phyloP scores from a whole-genome alignment of 441 rosid species.

The Euphorbia celastroides region DNA sequence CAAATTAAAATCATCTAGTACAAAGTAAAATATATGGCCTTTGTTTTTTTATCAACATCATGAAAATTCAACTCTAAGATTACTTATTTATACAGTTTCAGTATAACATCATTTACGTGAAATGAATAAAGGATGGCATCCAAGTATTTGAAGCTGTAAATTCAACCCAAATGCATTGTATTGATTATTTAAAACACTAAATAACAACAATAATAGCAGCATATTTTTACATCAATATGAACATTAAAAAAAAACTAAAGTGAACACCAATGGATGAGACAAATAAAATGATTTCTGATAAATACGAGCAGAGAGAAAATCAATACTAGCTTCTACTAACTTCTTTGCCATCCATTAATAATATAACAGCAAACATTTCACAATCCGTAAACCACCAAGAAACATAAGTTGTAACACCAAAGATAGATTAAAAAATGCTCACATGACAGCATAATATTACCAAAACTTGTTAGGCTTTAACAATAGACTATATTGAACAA shows the following conservation, averaged over 20 bases:
- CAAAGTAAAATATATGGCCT: neutral
- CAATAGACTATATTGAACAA: neutral
- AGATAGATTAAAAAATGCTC: neutral
- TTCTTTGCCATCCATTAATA: neutral
- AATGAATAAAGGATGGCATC: conserved; percentile 2
- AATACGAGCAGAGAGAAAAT: conserved; percentile 7
- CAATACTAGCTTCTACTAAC: neutral
- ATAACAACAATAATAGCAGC: neutral
- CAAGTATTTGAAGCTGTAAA: conserved; percentile 3
- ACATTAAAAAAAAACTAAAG: neutral
- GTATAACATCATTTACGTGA: neutral
- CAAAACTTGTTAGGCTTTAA: neutral
- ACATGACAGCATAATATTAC: neutral
- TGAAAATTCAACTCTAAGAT: neutral
- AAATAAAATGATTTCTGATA: neutral
- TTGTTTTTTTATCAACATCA: neutral
- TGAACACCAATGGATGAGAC: neutral
- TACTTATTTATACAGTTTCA: conserved; percentile 11
- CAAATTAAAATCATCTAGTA: conserved; percentile 3
- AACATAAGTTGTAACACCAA: neutral
- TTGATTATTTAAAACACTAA: neutral
- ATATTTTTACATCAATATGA: neutral
- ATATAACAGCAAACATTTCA: neutral
- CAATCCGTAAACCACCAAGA: neutral
- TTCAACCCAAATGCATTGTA: neutral